These are phyloP conservation scores for Secale cereale DNA, from an alignment of 176 grass and related monocot genomes.

Conservation along the genomic window DNA sequence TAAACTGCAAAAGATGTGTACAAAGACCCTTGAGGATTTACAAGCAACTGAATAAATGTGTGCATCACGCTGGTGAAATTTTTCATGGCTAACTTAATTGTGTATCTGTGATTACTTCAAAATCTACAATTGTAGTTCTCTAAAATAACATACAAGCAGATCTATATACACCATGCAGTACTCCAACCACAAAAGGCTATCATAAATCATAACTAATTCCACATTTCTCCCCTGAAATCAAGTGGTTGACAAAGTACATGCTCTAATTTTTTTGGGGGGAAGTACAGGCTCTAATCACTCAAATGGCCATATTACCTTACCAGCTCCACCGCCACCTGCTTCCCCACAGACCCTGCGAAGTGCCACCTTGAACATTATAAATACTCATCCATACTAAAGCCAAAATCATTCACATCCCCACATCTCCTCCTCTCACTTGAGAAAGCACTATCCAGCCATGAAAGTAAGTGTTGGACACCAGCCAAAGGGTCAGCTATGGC, in stretches of 20 bases:
- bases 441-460: slow-evolving; percentile 4
- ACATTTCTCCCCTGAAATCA: not conserved
- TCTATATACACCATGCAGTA: not conserved
- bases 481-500: slow-evolving; percentile 26
- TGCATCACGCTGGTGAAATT: not conserved
- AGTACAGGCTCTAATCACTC: not conserved
- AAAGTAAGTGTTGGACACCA: slow-evolving; percentile 7
- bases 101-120: not conserved
- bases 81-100: not conserved
- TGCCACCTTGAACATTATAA: slow-evolving; percentile 36
- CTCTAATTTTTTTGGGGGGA: not conserved
- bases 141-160: not conserved
- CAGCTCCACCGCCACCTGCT: slow-evolving; percentile 19
- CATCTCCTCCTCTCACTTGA: slow-evolving; percentile 5
- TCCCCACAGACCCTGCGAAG: slow-evolving; percentile 21
- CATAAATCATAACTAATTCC: not conserved
- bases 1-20: not conserved
- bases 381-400: slow-evolving; percentile 27
- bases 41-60: not conserved
- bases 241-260: slow-evolving; percentile 10
- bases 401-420: slow-evolving; percentile 27
- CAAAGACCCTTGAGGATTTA: not conserved
- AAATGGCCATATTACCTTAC: not conserved
- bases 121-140: not conserved
- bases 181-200: not conserved